These are phyloP conservation scores for Epichloe festucae DNA, from an alignment of 2,329 filamentous ascomycete species.

Conservation along the genomic window DNA sequence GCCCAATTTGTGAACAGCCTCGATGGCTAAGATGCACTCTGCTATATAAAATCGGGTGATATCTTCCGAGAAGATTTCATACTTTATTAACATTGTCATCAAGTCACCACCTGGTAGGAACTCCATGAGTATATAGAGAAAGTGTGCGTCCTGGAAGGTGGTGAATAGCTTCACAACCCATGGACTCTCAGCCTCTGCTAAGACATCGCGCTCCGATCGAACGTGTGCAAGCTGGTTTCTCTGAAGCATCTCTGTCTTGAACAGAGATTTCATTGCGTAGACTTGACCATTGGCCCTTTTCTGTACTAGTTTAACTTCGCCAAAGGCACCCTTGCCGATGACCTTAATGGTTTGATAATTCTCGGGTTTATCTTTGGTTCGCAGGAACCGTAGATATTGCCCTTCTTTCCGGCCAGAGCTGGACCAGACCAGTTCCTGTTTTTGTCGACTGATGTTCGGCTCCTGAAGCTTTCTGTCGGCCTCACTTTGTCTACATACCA, in stretches of 20 bases:
- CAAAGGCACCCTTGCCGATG: constrained; percentile 94
- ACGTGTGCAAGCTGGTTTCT: constrained; percentile 97
- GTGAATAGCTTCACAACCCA: constrained; percentile 99
- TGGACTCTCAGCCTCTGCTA: constrained; percentile 94
- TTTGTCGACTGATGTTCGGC: constrained; percentile 61
- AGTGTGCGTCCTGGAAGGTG: constrained; percentile 92
- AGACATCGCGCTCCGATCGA: constrained; percentile 90
- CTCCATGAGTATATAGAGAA: constrained; percentile 98
- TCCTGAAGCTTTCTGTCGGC: constrained; percentile 77
- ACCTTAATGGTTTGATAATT: constrained; percentile 97
- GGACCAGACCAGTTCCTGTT: constrained; percentile 58
- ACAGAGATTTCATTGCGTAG: constrained; percentile 94
- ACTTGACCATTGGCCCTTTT: constrained; percentile 94
- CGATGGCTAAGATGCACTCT: constrained; percentile 94
- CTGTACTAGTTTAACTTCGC: constrained; percentile 94
- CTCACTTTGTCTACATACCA: constrained; percentile 61
- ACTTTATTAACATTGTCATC: constrained; percentile 99
- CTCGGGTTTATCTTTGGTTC: constrained; percentile 82
- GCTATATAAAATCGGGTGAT: constrained; percentile 99
- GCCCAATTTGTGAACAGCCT: constrained; percentile 92
- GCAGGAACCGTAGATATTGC: constrained; percentile 84
- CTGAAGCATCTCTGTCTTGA: constrained; percentile 99
- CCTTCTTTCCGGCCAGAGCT: constrained; percentile 79
- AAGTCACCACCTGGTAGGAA: constrained; percentile 95
- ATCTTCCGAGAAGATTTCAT: constrained; percentile 97